These are phyloP conservation scores for Dentipellis sp. DNA, from an alignment of 768 basidiomycete genomes.

Conservation along the genomic window DNA sequence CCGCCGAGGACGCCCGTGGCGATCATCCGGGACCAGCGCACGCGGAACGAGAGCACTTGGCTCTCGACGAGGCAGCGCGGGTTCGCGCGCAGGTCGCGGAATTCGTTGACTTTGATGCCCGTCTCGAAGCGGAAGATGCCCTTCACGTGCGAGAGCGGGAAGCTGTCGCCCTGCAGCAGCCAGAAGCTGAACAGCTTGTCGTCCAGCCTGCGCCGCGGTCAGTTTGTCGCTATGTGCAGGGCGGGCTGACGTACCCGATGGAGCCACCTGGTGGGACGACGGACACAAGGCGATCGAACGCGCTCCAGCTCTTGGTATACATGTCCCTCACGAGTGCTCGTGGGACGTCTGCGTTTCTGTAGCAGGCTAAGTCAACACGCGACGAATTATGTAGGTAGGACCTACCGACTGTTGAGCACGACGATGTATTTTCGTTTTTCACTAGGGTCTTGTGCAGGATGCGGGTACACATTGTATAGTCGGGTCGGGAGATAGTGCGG, in stretches of 20 bases:
- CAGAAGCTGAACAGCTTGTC: constrained; percentile 90
- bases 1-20: constrained; percentile 58
- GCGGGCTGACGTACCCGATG: constrained; percentile 52
- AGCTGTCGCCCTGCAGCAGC: constrained; percentile 72
- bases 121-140: constrained; percentile 86
- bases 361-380: not conserved
- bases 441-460: constrained; percentile 68
- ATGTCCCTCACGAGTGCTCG: constrained; percentile 79
- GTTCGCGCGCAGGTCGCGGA: constrained; percentile 82
- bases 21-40: constrained; percentile 71
- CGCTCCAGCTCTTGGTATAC: constrained; percentile 92
- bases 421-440: constrained; percentile 72
- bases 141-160: constrained; percentile 70
- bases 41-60: constrained; percentile 73
- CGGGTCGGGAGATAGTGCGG: constrained; percentile 68
- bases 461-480: constrained; percentile 66
- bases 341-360: constrained; percentile 77
- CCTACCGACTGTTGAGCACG: constrained; percentile 60
- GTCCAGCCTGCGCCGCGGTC: constrained; percentile 48
- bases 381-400: not conserved
- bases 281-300: constrained; percentile 79
- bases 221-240: constrained; percentile 4
- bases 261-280: constrained; percentile 89
- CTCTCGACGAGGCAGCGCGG: constrained; percentile 80
- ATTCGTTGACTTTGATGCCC: constrained; percentile 81